Evolutionary conservation across 768 basidiomycete genomes (phyloP).

Genomic region (Flagelloscypha sp.): DNA sequence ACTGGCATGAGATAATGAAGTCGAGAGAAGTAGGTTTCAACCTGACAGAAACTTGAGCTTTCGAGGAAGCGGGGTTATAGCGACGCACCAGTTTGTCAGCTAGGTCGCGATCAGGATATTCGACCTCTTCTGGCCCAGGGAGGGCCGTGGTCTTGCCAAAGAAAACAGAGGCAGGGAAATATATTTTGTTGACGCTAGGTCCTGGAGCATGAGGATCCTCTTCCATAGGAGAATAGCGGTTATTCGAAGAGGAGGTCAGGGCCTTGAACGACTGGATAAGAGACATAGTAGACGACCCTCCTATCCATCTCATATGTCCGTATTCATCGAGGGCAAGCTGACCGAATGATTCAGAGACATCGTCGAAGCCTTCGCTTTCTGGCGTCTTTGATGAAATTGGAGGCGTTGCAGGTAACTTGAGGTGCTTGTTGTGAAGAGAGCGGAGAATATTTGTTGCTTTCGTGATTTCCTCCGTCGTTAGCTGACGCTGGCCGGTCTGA

Average conservation of each 20-base stretch:
- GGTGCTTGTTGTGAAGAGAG: too few species aligned
- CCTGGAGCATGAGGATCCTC: constrained; percentile 75
- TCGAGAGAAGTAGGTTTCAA: constrained; percentile 79
- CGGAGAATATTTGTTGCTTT: constrained; percentile 22
- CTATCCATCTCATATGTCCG: constrained; percentile 88
- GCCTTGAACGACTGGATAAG: constrained; percentile 83
- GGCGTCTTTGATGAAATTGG: too few species aligned
- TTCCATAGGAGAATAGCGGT: constrained; percentile 77
- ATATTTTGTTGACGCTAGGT: constrained; percentile 75
- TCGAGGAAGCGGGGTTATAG: constrained; percentile 11
- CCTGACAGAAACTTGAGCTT: constrained; percentile 35
- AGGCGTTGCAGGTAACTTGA: too few species aligned
- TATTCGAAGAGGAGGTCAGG: constrained; percentile 58
- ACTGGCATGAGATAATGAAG: constrained; percentile 87
- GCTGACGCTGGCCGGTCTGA: constrained; percentile 14
- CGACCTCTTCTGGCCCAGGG: constrained; percentile 78
- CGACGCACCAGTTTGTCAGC: constrained; percentile 75
- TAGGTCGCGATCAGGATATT: constrained; percentile 77
- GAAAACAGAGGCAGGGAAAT: constrained; percentile 82
- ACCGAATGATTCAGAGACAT: constrained; percentile 78
- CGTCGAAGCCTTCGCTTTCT: constrained; percentile 54
- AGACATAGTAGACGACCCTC: constrained; percentile 87
- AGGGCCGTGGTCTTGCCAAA: constrained; percentile 81
- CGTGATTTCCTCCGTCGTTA: too few species aligned
- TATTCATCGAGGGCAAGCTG: constrained; percentile 85